Percentiles rank a stretch among this genome's conserved stretches.
These are phyloP conservation scores for Clonostachys rosea DNA, from an alignment of 2,329 filamentous ascomycete species.

Conservation along the genomic window DNA sequence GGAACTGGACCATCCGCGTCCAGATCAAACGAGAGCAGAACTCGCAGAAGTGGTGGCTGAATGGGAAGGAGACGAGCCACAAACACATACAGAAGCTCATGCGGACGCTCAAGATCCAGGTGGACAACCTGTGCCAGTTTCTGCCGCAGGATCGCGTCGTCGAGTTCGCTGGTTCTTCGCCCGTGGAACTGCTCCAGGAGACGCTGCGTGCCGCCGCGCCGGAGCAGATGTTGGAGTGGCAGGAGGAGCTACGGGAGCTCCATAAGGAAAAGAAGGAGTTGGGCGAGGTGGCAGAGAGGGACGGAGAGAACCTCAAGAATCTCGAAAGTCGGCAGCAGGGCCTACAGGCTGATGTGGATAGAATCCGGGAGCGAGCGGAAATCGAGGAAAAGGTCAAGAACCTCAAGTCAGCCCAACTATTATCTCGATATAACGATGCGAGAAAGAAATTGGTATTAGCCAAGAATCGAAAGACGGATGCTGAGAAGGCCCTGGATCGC, in stretches of 20 bases:
- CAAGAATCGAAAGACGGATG: conserved; percentile 49
- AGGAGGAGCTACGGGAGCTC: conserved; percentile 67
- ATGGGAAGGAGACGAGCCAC: conserved; percentile 58
- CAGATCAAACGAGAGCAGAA: conserved; percentile 80
- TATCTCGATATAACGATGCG: conserved; percentile 59
- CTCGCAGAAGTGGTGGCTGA: conserved; percentile 72
- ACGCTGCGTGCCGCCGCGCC: conserved; percentile 87
- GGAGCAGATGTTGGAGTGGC: conserved; percentile 73
- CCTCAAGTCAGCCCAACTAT: conserved; percentile 60
- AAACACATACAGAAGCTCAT: conserved; percentile 66
- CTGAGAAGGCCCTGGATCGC: conserved; percentile 50
- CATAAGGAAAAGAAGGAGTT: conserved; percentile 63
- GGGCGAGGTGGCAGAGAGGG: conserved; percentile 50
- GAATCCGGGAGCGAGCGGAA: conserved; percentile 69
- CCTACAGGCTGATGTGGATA: conserved; percentile 77
- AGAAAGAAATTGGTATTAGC: conserved; percentile 40
- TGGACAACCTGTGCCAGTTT: conserved; percentile 97
- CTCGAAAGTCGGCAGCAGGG: conserved; percentile 70
- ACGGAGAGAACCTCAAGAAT: conserved; percentile 59
- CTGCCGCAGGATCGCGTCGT: conserved; percentile 93
- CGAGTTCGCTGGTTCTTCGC: conserved; percentile 82
- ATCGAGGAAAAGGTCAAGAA: conserved; percentile 61
- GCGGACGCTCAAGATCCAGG: conserved; percentile 76
- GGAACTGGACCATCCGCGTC: conserved; percentile 71
- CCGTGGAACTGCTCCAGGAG: conserved; percentile 76